Conservation (phyloP, 2,329 filamentous ascomycete species). For the Fusarium abutilonis region DNA sequence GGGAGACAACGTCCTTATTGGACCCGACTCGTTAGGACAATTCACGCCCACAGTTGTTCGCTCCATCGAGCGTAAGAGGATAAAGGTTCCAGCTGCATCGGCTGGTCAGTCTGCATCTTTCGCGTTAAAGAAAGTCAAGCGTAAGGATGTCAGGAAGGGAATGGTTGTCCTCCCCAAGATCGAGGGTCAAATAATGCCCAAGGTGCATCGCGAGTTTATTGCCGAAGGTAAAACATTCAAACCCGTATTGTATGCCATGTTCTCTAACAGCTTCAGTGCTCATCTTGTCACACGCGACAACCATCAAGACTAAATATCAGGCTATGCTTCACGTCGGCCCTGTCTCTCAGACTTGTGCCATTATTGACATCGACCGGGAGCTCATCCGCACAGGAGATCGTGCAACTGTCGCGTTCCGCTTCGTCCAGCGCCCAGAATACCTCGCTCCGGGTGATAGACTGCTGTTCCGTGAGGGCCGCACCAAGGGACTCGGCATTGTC, state of each 20-base stretch:
- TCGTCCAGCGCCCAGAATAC: conserved; percentile 94
- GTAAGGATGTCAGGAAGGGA: conserved; percentile 94
- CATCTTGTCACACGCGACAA: conserved; percentile 94
- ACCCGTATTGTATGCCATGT: too few species aligned
- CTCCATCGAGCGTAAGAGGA: conserved; percentile 93
- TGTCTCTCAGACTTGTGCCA: conserved; percentile 93
- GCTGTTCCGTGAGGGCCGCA: conserved; percentile 92
- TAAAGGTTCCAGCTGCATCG: conserved; percentile 84
- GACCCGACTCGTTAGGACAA: conserved; percentile 88
- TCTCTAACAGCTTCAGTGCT: conserved; percentile 66
- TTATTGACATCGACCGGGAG: conserved; percentile 96
- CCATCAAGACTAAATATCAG: conserved; percentile 96
- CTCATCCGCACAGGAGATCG: conserved; percentile 94
- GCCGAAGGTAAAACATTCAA: conserved; percentile 69
- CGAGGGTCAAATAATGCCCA: conserved; percentile 75
- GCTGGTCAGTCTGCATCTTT: conserved; percentile 95
- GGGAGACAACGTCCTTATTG: conserved; percentile 88
- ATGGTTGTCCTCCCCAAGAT: conserved; percentile 94
- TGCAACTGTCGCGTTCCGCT: conserved; percentile 93
- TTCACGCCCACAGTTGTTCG: conserved; percentile 88
- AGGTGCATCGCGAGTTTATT: conserved; percentile 79
- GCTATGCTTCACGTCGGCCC: conserved; percentile 98
- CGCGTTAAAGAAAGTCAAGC: conserved; percentile 83
- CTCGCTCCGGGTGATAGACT: conserved; percentile 87
- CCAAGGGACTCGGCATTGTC: conserved; percentile 94